Percentiles rank a stretch among this genome's conserved stretches.
Conservation (phyloP, 257 asterid genomes). For the Solanum paucissectum region DNA sequence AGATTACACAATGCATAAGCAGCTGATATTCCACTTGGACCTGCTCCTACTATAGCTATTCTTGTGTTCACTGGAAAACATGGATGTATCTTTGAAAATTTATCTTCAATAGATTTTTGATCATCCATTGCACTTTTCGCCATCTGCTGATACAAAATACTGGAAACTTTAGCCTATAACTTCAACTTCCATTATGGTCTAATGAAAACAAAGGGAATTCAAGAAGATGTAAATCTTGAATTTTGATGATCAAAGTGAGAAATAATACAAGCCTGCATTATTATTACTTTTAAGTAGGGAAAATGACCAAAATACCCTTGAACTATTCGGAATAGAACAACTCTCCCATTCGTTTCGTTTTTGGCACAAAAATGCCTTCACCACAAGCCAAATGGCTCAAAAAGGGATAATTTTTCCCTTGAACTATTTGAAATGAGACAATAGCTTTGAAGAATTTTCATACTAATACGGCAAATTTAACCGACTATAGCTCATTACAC, state of each 20-base stretch:
- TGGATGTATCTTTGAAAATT: slow-evolving; percentile 58
- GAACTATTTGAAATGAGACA: background rate
- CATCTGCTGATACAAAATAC: background rate
- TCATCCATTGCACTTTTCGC: slow-evolving; percentile 17
- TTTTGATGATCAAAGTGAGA: background rate
- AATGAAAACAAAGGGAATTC: background rate
- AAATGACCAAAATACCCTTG: background rate
- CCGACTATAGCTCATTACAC: background rate
- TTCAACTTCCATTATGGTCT: background rate
- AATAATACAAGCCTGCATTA: background rate
- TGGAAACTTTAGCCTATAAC: background rate
- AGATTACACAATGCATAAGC: slow-evolving; percentile 61
- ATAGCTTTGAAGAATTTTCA: background rate
- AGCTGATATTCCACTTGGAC: slow-evolving; percentile 83
- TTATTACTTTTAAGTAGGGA: background rate
- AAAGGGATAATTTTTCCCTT: background rate
- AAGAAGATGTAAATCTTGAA: background rate
- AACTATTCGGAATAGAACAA: background rate
- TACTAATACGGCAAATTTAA: background rate
- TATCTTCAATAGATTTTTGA: slow-evolving; percentile 44
- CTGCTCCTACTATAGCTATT: slow-evolving; percentile 67
- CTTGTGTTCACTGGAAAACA: slow-evolving; percentile 40
- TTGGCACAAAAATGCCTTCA: background rate
- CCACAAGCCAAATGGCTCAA: background rate
- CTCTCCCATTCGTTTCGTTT: background rate